Conservation (phyloP, 192 early-diverging fungal species). For the Tieghemiomyces parasiticus region DNA sequence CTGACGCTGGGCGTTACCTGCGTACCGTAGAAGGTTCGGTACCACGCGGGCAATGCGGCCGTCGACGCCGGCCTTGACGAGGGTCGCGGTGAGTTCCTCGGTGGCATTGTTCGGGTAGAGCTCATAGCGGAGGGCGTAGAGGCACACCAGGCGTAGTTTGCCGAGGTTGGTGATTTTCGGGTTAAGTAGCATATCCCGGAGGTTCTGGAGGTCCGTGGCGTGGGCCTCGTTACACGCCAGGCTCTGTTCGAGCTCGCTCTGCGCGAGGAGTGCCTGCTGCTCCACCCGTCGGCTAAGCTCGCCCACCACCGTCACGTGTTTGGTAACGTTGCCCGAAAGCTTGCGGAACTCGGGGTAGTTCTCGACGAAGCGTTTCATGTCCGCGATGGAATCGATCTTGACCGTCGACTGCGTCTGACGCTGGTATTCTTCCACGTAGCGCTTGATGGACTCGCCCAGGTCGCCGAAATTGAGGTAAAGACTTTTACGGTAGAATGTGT, state of each 20-base stretch:
- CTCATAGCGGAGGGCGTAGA: constrained; percentile 92
- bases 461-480: constrained; percentile 93
- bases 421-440: constrained; percentile 91
- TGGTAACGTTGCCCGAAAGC: constrained; percentile 90
- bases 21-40: constrained; percentile 57
- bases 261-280: constrained; percentile 57
- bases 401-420: constrained; percentile 74
- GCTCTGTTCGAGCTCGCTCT: constrained; percentile 89
- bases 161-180: constrained; percentile 48
- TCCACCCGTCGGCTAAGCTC: constrained; percentile 78
- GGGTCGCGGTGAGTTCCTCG: constrained; percentile 49
- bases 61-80: constrained; percentile 55
- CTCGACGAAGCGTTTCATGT: constrained; percentile 99
- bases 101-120: constrained; percentile 57
- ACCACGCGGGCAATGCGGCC: constrained; percentile 59
- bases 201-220: constrained; percentile 64
- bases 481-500: constrained; percentile 80
- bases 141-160: constrained; percentile 63
- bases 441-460: constrained; percentile 82
- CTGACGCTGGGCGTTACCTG: constrained; percentile 61
- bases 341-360: constrained; percentile 97
- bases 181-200: constrained; percentile 38
- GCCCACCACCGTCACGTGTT: constrained; percentile 95
- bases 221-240: constrained; percentile 82
- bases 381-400: constrained; percentile 86